These are phyloP conservation scores for Achlya hypogyna DNA, from an alignment of 352 stramenopile species.

Conservation along the genomic window DNA sequence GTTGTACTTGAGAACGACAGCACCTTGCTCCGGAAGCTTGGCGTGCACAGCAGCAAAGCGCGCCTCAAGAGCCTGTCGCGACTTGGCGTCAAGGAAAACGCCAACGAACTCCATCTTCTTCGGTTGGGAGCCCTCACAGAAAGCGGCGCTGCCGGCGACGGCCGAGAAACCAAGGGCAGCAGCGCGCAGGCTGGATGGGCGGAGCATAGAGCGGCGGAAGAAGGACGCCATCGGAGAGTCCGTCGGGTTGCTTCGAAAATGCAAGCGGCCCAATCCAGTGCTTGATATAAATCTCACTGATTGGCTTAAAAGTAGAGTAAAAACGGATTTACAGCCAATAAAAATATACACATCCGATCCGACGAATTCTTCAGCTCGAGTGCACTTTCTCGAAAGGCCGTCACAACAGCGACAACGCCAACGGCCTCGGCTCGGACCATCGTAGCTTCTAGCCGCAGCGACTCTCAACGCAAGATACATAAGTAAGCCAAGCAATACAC, in stretches of 20 bases:
- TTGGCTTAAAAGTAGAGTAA: neutral
- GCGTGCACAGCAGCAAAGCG: slow-evolving; percentile 53
- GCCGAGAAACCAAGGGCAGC: neutral
- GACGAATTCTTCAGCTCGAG: neutral
- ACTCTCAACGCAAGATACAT: too few relatives aligned
- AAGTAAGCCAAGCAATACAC: too few relatives aligned
- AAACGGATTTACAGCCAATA: neutral
- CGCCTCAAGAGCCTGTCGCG: slow-evolving; percentile 34
- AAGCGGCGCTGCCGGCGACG: neutral
- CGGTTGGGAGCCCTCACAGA: neutral
- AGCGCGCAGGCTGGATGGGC: neutral
- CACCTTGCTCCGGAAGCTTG: slow-evolving; percentile 25
- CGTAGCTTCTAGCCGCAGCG: too few relatives aligned
- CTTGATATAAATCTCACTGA: neutral
- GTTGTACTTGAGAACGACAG: slow-evolving; percentile 69
- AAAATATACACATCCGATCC: neutral
- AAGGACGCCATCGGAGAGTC: slow-evolving; percentile 6
- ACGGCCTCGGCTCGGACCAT: too few relatives aligned
- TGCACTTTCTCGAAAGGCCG: too few relatives aligned
- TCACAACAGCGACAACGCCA: neutral
- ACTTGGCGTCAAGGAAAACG: slow-evolving; percentile 59
- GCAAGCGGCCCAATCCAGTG: neutral
- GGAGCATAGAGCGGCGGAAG: slow-evolving; percentile 3
- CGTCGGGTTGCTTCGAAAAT: slow-evolving; percentile 2
- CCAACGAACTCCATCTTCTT: slow-evolving; percentile 51